Conservation (phyloP, 441 rosid genomes). For the Euphorbia celastroides region DNA sequence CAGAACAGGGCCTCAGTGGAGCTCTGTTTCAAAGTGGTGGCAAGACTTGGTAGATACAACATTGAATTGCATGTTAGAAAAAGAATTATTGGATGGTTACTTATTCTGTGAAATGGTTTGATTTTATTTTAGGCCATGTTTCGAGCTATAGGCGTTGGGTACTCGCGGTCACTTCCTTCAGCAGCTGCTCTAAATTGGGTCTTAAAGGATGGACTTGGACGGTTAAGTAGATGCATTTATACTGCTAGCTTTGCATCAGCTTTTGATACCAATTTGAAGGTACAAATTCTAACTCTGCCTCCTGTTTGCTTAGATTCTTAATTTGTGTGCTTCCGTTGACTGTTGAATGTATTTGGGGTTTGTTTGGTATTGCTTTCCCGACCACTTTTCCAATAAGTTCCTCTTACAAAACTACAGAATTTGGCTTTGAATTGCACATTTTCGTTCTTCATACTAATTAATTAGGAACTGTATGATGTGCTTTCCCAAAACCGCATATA, state of each 20-base stretch:
- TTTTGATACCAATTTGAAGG: constrained; percentile 94
- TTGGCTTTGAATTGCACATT: too few relatives aligned
- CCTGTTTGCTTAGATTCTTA: neutral
- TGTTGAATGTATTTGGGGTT: too few relatives aligned
- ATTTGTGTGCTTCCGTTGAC: constrained; percentile 6
- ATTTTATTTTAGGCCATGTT: constrained; percentile 65
- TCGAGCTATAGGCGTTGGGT: constrained; percentile 87
- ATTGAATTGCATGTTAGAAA: constrained; percentile 4
- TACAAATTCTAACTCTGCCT: constrained; percentile 10
- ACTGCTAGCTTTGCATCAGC: constrained; percentile 89
- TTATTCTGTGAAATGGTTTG: constrained; percentile 18
- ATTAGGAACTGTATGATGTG: too few relatives aligned
- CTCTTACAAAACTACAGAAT: too few relatives aligned
- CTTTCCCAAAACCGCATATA: too few relatives aligned
- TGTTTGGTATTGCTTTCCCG: too few relatives aligned
- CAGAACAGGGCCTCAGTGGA: too few relatives aligned
- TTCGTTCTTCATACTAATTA: too few relatives aligned
- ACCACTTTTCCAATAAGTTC: too few relatives aligned
- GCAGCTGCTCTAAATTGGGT: constrained; percentile 97
- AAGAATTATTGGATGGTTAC: constrained; percentile 11
- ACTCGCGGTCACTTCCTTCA: constrained; percentile 73
- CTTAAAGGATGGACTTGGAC: constrained; percentile 87
- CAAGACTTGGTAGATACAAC: neutral
- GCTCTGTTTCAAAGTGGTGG: neutral
- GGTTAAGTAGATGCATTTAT: constrained; percentile 83